Base-by-base conservation (phyloP, 306 rosid species). In the Quercus glauca region DNA sequence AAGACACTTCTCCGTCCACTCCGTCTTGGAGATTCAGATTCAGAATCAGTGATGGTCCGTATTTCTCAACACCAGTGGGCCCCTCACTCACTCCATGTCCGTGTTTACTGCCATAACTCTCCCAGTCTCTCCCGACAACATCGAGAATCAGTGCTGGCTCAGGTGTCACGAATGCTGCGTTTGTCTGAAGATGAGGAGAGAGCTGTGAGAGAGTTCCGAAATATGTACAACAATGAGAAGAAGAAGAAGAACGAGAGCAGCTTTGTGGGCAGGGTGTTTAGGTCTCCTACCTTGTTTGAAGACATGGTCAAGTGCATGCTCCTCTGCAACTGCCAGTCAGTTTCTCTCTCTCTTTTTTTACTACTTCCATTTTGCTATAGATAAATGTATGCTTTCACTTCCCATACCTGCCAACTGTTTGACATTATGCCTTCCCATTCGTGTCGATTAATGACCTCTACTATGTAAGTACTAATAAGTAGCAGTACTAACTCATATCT, bases 81-180 rank as follows among this genome's bases (percentile, higher is more conserved):
- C 25, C 65, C 76, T 14, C 10, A 8, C 35, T 31, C 35, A 31
- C 35, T 31, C 6, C 5, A 31, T 6, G 49, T 87, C 57, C 78
- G 69, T 25, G 84, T 84, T 65, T 76, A 18, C 23, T 49, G 31
- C 35, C 35, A 31, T 31, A 1, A 64, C 76, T n/a, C 75, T 13
- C 41, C 70, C 21, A 4, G 35, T 13, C 84, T 86, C 56, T 76
- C 84, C 37, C 26, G 79, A 26, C 75, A 31, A 13, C 69, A 88
- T 60, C 31, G 79, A 41, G 75, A 43, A 73, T 56, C 78, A 12
- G 45, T 88, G 60, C 70, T 72, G 78, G 88, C 53, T 60, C 90
- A 84, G 84, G 85, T 85, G 20, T 76, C 70, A 9, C 76, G 89
- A 72, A 88, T 88, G 91, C 80, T 88, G 89, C 85, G 86, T 5